Evolutionary conservation across 345 rosid species (phyloP).

Genomic region (Brassica cretica): DNA sequence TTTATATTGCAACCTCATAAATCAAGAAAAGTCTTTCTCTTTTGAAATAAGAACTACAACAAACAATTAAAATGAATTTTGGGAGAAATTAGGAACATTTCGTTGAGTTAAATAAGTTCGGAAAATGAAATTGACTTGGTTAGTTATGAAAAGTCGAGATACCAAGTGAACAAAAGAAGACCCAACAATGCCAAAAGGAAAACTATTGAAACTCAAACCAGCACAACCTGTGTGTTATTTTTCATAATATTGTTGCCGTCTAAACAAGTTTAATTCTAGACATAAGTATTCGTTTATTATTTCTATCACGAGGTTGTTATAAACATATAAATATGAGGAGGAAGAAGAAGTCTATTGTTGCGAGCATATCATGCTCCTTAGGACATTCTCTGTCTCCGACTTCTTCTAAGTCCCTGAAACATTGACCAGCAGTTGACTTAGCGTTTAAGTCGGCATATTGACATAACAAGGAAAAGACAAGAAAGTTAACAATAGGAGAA

Average conservation of each 20-base stretch:
- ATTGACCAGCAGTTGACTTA: neutral
- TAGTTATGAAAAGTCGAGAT: neutral
- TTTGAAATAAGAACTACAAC: neutral
- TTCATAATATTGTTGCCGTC: no score
- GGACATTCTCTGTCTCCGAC: slow-evolving; percentile 23
- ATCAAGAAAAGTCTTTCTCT: no score
- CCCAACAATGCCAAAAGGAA: no score
- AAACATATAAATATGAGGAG: neutral
- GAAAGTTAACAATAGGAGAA: neutral
- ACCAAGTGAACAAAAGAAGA: no score
- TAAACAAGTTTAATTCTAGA: neutral
- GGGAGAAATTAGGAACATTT: neutral
- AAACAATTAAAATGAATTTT: neutral
- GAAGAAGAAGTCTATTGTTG: slow-evolving; percentile 11
- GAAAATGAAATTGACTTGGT: slow-evolving; percentile 5
- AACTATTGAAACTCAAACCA: no score
- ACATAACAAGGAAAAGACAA: neutral
- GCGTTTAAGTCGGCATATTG: neutral
- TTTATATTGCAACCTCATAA: neutral
- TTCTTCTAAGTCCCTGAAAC: slow-evolving; percentile 37
- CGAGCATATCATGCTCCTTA: slow-evolving; percentile 7
- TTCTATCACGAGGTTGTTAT: slow-evolving; percentile 11
- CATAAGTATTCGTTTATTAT: neutral
- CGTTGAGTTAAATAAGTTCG: slow-evolving; percentile 15
- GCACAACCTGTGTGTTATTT: no score